Evolutionary conservation across 345 rosid genomes (phyloP), one percentile per base, ranked within the genome.

Genomic region (Populus ilicifolia): DNA sequence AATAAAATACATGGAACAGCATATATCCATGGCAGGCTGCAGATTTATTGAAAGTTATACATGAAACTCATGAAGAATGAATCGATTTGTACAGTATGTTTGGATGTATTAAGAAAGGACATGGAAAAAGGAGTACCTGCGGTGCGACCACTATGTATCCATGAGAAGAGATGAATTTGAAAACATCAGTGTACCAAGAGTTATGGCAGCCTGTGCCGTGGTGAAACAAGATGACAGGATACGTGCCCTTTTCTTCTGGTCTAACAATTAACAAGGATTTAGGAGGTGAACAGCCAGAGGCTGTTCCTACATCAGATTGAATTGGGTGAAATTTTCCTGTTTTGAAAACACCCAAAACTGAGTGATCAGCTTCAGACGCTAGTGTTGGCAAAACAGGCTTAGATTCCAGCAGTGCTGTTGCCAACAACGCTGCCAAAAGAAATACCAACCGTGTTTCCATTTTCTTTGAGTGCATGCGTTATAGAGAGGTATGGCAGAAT

Each of bases 101-200:
- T 5, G 14, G 11, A 46, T 23, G 0, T 33, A 72, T 23, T 63
- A 21, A 25, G 16, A 54, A 18, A n/a, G 21, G 12, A 61, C 2
- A 69, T 33, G 35, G 35, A 66, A 4, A 48, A 21, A 21, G 59
- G n/a, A 0, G 25, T 79, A 83, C 90, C 89, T 79, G 90, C 48
- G 89, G 90, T 70, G 90, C 85, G 4, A 84, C 85, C 39, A 86
- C 21, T 33, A 86, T 84, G 80, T 75, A 86, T 16, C 89, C 91
- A 69, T 88, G 82, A 20, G 88, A 88, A 61, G 88, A 77, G 7
- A 86, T 74, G 72, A 63, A 84, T 2, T 61, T 35, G 35, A 84
- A 74, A 67, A 88, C 78, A 29, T 75, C 63, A n/a, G 84, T 44
- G 68, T 86, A 86, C 80, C 67, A 74, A 43, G 59, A 10, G 75